These are phyloP conservation scores for Stylonectria norvegica DNA, from an alignment of 2,329 filamentous ascomycete genomes.

Conservation along the genomic window DNA sequence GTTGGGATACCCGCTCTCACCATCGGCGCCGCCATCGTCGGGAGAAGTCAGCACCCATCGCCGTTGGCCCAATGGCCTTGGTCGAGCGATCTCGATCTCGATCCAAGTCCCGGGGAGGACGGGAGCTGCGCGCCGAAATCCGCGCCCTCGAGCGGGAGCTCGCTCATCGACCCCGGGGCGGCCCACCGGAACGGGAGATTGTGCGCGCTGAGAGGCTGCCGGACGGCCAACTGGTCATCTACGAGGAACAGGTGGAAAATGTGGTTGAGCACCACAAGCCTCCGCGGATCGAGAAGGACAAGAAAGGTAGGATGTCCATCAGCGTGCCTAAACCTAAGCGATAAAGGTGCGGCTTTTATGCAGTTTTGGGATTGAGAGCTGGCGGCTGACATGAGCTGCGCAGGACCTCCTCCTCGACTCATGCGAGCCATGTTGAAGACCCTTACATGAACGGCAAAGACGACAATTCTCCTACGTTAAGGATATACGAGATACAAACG, in stretches of 20 bases:
- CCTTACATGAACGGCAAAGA: conserved; percentile 50
- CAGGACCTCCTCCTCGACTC: conserved; percentile 62
- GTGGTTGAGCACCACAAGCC: conserved; percentile 53
- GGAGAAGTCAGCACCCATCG: conserved; percentile 14
- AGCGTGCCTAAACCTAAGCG: conserved; percentile 72
- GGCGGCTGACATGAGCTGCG: conserved; percentile 31
- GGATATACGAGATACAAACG: no score
- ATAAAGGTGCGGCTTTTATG: conserved; percentile 47
- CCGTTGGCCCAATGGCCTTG: conserved; percentile 33
- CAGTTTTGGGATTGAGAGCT: conserved; percentile 13
- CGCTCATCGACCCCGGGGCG: conserved; percentile 35
- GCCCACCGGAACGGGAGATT: conserved; percentile 47
- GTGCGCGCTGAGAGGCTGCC: conserved; percentile 55
- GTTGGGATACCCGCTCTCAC: conserved; percentile 30
- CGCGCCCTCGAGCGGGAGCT: conserved; percentile 58
- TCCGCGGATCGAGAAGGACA: conserved; percentile 78
- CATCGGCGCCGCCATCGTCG: conserved; percentile 27
- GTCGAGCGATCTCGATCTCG: conserved; percentile 42
- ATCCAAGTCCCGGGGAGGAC: conserved; percentile 43
- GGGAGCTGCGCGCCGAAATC: conserved; percentile 71
- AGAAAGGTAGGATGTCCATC: conserved; percentile 93
- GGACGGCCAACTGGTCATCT: conserved; percentile 61
- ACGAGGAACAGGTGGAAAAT: conserved; percentile 57
- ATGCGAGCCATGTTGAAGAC: conserved; percentile 69
- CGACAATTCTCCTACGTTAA: no score